A percentile compares a stretch with the other conserved stretches of the same genome.
Evolutionary conservation across 345 rosid species (phyloP).

Genomic region (Moricandia moricandioides): DNA sequence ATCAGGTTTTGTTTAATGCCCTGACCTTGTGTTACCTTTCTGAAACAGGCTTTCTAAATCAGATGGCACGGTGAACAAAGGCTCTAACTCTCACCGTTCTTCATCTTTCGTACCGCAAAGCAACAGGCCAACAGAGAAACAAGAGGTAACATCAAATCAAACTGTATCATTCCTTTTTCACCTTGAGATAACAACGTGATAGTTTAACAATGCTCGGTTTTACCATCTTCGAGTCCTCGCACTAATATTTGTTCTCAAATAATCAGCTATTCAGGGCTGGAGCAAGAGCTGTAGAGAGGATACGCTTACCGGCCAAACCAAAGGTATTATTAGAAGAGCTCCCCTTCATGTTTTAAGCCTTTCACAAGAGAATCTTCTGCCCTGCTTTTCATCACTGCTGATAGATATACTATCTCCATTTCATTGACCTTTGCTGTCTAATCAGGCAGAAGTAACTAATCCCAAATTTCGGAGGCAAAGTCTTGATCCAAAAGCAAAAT

Average conservation of each 20-base stretch:
- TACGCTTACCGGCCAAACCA: slow-evolving; percentile 2
- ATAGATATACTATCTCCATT: neutral
- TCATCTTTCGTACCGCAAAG: slow-evolving; percentile 7
- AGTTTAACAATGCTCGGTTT: neutral
- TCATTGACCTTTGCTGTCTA: neutral
- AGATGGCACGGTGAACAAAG: slow-evolving; percentile 3
- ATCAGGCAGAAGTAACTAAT: slow-evolving; percentile 20
- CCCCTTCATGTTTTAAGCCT: neutral
- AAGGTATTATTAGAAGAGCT: slow-evolving; percentile 21
- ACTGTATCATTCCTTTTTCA: neutral
- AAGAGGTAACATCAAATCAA: slow-evolving; percentile 22
- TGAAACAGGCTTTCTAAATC: slow-evolving; percentile 4
- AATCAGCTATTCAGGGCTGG: slow-evolving; percentile 13
- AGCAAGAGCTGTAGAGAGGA: slow-evolving; percentile 18
- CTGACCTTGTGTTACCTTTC: neutral
- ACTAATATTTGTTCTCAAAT: neutral
- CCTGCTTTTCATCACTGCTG: neutral
- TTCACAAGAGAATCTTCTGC: neutral
- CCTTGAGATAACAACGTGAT: neutral
- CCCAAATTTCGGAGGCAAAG: slow-evolving; percentile 9
- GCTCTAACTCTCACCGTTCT: neutral
- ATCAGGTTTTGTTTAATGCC: neutral
- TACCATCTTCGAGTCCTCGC: neutral
- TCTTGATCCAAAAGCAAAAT: slow-evolving; percentile 13
- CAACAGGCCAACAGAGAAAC: neutral